Evolutionary conservation across 108 stramenopile genomes (phyloP).

Genomic region (Nannochloropsis gaditana): DNA sequence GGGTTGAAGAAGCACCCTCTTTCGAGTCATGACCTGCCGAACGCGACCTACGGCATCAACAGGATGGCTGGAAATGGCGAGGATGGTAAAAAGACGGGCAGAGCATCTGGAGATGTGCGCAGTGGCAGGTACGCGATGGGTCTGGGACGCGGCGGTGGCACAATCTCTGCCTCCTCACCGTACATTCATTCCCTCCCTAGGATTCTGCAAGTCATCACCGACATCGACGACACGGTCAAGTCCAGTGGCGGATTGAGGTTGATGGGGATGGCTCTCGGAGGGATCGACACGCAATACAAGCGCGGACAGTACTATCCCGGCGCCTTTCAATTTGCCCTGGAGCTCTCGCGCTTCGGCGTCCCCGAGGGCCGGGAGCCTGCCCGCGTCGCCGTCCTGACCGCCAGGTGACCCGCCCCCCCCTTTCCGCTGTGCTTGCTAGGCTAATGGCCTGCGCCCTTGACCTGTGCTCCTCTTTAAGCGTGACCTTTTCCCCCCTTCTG

Average conservation of each 20-base stretch:
- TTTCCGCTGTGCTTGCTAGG: neutral
- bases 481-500: neutral
- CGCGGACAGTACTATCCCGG: constrained; percentile 89
- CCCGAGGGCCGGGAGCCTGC: constrained; percentile 38
- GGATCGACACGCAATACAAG: constrained; percentile 79
- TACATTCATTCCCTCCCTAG: constrained; percentile 25
- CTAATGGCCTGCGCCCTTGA: too few species aligned
- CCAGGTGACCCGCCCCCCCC: constrained; percentile 50
- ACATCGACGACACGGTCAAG: constrained; percentile 90
- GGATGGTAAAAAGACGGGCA: too few species aligned
- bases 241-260: constrained; percentile 77
- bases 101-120: neutral
- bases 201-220: constrained; percentile 55
- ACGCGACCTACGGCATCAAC: too few species aligned
- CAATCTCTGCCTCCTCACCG: neutral
- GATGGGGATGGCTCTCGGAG: constrained; percentile 73
- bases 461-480: too few species aligned
- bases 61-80: too few species aligned
- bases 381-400: constrained; percentile 81
- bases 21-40: too few species aligned
- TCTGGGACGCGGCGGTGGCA: neutral
- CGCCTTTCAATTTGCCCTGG: constrained; percentile 82
- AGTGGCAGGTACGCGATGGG: neutral
- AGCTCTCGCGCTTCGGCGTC: constrained; percentile 61
- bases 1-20: too few species aligned